A percentile compares a stretch with the other conserved stretches of the same genome.
These are phyloP conservation scores for Nothophoma quercina DNA, from an alignment of 2,329 filamentous ascomycete species.

Conservation along the genomic window DNA sequence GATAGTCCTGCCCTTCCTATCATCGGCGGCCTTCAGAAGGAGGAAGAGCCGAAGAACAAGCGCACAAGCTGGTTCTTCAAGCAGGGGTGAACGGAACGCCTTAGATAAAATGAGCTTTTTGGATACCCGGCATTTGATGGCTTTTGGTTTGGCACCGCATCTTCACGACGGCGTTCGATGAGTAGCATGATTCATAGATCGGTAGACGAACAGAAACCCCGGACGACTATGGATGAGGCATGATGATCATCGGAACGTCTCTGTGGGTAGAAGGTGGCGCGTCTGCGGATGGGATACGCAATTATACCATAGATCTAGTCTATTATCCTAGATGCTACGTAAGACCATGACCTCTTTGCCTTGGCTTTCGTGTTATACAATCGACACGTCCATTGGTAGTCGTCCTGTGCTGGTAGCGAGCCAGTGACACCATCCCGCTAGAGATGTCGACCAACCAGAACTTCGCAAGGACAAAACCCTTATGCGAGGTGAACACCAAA, in stretches of 20 bases:
- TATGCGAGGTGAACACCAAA: too few relatives aligned
- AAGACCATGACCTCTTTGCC: background rate
- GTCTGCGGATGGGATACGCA: background rate
- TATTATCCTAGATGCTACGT: constrained; percentile 5
- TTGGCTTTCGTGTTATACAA: too few relatives aligned
- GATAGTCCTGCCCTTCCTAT: constrained; percentile 52
- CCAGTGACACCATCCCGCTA: too few relatives aligned
- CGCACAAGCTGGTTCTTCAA: constrained; percentile 79
- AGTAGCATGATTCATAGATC: too few relatives aligned
- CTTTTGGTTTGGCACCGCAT: constrained; percentile 14
- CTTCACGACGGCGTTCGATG: constrained; percentile 19
- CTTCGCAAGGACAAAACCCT: too few relatives aligned
- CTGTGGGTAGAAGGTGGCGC: background rate
- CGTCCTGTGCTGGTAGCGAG: too few relatives aligned
- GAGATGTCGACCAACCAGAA: too few relatives aligned
- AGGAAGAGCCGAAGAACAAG: constrained; percentile 64
- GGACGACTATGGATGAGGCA: constrained; percentile 3
- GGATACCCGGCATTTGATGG: constrained; percentile 21
- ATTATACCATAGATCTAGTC: constrained; percentile 19
- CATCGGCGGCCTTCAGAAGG: constrained; percentile 57
- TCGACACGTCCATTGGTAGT: too few relatives aligned
- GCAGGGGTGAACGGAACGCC: constrained; percentile 50
- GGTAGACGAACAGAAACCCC: constrained; percentile 11
- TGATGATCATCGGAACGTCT: background rate
- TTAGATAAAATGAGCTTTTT: constrained; percentile 8